These are phyloP conservation scores for Pyrenophora teres DNA, from an alignment of 2,329 filamentous ascomycete genomes.

Conservation along the genomic window DNA sequence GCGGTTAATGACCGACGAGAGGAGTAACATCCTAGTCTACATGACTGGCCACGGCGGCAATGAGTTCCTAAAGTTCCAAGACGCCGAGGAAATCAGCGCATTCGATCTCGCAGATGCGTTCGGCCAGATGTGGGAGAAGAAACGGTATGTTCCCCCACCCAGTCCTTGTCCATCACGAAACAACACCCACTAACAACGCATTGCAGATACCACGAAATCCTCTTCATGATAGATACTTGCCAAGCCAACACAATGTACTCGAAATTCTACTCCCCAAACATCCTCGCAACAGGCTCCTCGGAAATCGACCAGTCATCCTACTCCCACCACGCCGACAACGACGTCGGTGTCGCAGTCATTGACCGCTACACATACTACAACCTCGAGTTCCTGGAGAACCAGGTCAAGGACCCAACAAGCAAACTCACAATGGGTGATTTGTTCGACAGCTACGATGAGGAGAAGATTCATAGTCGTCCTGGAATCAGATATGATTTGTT, in stretches of 20 bases:
- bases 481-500: slow-evolving; percentile 97
- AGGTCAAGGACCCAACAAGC: slow-evolving; percentile 82
- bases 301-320: slow-evolving; percentile 96
- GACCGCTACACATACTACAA: slow-evolving; percentile 99
- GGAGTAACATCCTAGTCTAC: slow-evolving; percentile 96
- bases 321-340: slow-evolving; percentile 96
- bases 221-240: slow-evolving; percentile 99
- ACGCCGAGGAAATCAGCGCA: slow-evolving; percentile 94
- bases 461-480: slow-evolving; percentile 91
- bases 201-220: slow-evolving; percentile 84
- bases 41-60: slow-evolving; percentile 99
- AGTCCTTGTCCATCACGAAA: not conserved
- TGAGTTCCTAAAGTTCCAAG: slow-evolving; percentile 97
- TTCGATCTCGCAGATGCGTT: slow-evolving; percentile 97
- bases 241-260: slow-evolving; percentile 99
- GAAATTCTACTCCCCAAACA: slow-evolving; percentile 97
- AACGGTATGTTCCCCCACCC: slow-evolving; percentile 62
- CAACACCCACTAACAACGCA: not conserved
- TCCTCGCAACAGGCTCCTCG: slow-evolving; percentile 95
- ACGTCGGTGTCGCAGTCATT: slow-evolving; percentile 97
- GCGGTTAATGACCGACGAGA: slow-evolving; percentile 88
- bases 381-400: slow-evolving; percentile 90
- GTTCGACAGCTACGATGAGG: slow-evolving; percentile 94
- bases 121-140: slow-evolving; percentile 99
- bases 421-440: slow-evolving; percentile 91